phyloP scores from a whole-genome alignment of 805 yeast genomes.

The Starmerella vitae region DNA sequence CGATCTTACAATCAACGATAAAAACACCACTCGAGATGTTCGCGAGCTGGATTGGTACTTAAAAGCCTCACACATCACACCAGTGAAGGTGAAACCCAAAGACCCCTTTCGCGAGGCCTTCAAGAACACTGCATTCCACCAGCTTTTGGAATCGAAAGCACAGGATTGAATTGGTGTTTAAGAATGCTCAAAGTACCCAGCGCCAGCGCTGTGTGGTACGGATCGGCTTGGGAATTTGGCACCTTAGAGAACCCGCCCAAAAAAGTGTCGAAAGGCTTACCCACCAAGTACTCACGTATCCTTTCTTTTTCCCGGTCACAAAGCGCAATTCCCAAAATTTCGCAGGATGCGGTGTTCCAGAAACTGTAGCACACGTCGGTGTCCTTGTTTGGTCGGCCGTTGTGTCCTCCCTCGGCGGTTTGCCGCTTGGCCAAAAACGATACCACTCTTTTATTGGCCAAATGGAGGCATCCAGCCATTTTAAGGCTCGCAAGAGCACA shows the following conservation, averaged over 20 bases:
- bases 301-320: slow-evolving; percentile 12
- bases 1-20: slow-evolving; percentile 3
- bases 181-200: slow-evolving; percentile 35
- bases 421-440: slow-evolving; percentile 15
- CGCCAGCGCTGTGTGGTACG: slow-evolving; percentile 47
- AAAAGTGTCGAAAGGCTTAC: slow-evolving; percentile 43
- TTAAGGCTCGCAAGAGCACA: slow-evolving; percentile 60
- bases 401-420: slow-evolving; percentile 50
- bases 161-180: slow-evolving; percentile 23
- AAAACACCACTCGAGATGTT: slow-evolving; percentile 6
- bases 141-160: slow-evolving; percentile 19
- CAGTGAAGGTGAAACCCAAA: slow-evolving; percentile 13
- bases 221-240: slow-evolving; percentile 44
- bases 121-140: slow-evolving; percentile 14
- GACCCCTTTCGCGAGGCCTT: slow-evolving; percentile 11
- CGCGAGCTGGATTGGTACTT: not conserved
- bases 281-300: slow-evolving; percentile 35
- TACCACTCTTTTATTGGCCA: not conserved
- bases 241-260: slow-evolving; percentile 71
- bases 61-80: not conserved
- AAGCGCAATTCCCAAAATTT: slow-evolving; percentile 28
- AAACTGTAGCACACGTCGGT: slow-evolving; percentile 82
- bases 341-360: slow-evolving; percentile 59
- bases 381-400: slow-evolving; percentile 73
- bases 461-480: slow-evolving; percentile 25